A percentile compares a stretch with the other conserved stretches of the same genome.
Conservation (phyloP, 768 basidiomycete genomes). For the Suillus occidentalis region DNA sequence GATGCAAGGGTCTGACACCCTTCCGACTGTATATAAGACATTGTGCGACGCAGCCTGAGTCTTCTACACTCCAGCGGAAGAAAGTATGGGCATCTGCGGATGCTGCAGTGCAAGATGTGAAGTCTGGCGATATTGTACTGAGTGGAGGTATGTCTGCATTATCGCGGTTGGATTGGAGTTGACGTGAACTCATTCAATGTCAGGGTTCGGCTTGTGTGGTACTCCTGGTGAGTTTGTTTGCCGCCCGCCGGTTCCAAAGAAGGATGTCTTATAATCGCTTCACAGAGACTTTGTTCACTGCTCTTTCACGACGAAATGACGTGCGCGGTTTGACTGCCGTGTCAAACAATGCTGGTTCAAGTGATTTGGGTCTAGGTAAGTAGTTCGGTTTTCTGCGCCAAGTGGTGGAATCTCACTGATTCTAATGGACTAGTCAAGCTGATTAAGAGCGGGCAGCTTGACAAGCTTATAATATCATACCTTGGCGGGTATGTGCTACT, state of each 20-base stretch:
- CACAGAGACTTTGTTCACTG: constrained; percentile 72
- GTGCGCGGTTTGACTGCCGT: constrained; percentile 71
- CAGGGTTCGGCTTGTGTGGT: constrained; percentile 83
- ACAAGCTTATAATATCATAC: constrained; percentile 81
- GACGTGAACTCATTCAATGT: background rate
- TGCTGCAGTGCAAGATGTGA: constrained; percentile 75
- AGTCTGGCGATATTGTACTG: constrained; percentile 69
- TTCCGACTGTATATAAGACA: constrained; percentile 5
- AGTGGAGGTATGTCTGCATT: constrained; percentile 59
- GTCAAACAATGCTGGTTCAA: constrained; percentile 80
- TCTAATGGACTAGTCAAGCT: constrained; percentile 51
- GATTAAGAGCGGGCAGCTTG: constrained; percentile 67
- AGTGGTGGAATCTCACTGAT: background rate
- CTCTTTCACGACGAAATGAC: constrained; percentile 66
- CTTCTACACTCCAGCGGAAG: constrained; percentile 29
- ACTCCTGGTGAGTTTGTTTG: constrained; percentile 58
- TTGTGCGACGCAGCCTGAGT: constrained; percentile 13
- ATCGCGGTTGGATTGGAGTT: background rate
- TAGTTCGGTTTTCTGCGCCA: background rate
- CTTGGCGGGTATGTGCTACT: constrained; percentile 62
- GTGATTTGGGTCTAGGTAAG: constrained; percentile 63
- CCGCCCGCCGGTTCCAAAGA: background rate
- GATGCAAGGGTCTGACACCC: constrained; percentile 6
- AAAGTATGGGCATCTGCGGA: constrained; percentile 77
- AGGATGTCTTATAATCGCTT: background rate